A percentile compares a stretch with the other conserved stretches of the same genome.
Conservation (phyloP, 441 rosid genomes). For the Adansonia rubrostipa region DNA sequence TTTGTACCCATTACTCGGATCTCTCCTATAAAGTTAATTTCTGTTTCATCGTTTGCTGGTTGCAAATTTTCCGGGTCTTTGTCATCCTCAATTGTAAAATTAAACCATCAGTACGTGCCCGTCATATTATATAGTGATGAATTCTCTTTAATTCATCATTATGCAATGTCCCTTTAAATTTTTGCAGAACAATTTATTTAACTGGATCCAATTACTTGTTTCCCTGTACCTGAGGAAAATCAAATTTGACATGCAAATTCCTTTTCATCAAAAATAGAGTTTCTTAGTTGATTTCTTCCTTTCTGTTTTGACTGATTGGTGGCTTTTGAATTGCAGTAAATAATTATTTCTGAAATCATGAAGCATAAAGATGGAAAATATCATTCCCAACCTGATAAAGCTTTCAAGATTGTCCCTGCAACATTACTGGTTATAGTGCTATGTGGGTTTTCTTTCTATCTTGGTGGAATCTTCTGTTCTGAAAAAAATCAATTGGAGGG, state of each 20-base stretch:
- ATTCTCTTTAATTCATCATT: neutral
- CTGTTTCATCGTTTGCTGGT: conserved; percentile 10
- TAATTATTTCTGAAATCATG: conserved; percentile 45
- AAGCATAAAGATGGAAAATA: conserved; percentile 85
- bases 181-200: neutral
- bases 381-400: conserved; percentile 51
- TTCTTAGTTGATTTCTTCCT: neutral
- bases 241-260: neutral
- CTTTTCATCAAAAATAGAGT: neutral
- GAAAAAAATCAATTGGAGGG: conserved; percentile 48
- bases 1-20: conserved; percentile 20
- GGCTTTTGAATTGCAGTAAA: conserved; percentile 37
- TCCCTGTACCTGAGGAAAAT: neutral
- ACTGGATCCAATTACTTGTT: neutral
- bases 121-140: neutral
- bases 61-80: neutral
- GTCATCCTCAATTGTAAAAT: neutral
- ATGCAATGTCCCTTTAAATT: neutral
- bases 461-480: conserved; percentile 84
- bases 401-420: conserved; percentile 54
- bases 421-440: conserved; percentile 54
- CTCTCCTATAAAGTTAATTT: neutral
- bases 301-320: conserved; percentile 14
- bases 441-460: conserved; percentile 84
- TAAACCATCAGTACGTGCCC: neutral